A percentile compares a stretch with the other conserved stretches of the same genome.
Conservation (phyloP, 2,329 filamentous ascomycete species). For the Drechslerella dactyloides region DNA sequence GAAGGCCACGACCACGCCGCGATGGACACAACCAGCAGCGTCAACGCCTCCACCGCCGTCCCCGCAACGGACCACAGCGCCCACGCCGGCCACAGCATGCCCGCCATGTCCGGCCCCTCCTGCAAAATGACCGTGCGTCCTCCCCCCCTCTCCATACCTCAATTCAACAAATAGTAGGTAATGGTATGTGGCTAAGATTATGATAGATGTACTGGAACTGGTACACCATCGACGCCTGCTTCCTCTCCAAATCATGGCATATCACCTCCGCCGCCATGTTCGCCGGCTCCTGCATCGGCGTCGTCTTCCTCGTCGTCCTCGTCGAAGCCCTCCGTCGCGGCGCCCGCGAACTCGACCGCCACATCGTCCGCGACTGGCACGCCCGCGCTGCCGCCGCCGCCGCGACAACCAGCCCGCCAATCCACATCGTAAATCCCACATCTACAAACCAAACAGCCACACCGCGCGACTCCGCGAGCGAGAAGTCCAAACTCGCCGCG, state of each 20-base stretch:
- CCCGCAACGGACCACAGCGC: background rate
- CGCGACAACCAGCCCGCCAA: background rate
- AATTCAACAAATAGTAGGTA: too few species aligned
- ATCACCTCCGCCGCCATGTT: slow-evolving; percentile 74
- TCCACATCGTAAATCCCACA: background rate
- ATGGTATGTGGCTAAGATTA: too few species aligned
- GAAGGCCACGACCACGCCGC: slow-evolving; percentile 22
- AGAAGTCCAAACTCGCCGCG: slow-evolving; percentile 50
- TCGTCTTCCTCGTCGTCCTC: slow-evolving; percentile 73
- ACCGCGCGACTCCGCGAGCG: slow-evolving; percentile 30
- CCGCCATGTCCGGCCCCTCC: slow-evolving; percentile 15
- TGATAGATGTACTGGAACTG: slow-evolving; percentile 86
- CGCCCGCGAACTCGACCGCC: slow-evolving; percentile 74
- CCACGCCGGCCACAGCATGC: slow-evolving; percentile 44
- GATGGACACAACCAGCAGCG: slow-evolving; percentile 6
- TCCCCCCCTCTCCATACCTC: background rate
- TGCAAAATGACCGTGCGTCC: slow-evolving; percentile 57
- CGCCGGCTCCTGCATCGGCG: slow-evolving; percentile 78
- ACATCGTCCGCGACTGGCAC: slow-evolving; percentile 64
- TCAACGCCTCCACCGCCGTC: slow-evolving; percentile 19
- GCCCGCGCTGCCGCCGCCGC: slow-evolving; percentile 22
- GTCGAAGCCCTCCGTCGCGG: slow-evolving; percentile 76
- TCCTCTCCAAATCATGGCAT: slow-evolving; percentile 73
- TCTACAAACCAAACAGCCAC: background rate
- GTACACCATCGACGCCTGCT: slow-evolving; percentile 74